Percentiles rank a stretch among this genome's conserved stretches.
These are phyloP conservation scores for Pseudofabraea citricarpa DNA, from an alignment of 2,329 filamentous ascomycete genomes.

Conservation along the genomic window DNA sequence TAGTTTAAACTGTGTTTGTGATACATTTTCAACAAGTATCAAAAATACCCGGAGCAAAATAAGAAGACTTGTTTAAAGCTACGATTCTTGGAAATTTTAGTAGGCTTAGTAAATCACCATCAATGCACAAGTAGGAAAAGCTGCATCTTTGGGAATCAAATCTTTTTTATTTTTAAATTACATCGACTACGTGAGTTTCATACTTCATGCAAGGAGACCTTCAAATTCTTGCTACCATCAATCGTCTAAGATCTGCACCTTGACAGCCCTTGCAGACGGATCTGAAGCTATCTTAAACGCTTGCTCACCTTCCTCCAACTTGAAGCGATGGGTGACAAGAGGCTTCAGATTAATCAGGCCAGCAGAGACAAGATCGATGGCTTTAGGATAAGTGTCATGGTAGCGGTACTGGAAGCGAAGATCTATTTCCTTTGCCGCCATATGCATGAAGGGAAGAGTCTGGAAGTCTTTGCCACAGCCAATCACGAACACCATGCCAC, in stretches of 20 bases:
- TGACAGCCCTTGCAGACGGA: conserved; percentile 88
- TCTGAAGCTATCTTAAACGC: conserved; percentile 95
- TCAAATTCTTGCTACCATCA: no score
- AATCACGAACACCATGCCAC: conserved; percentile 94
- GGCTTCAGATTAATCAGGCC: conserved; percentile 76
- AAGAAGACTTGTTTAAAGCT: no score
- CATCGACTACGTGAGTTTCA: no score
- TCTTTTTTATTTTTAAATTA: no score
- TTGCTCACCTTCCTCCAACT: conserved; percentile 78
- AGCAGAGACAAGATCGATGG: conserved; percentile 61
- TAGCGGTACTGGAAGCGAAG: conserved; percentile 97
- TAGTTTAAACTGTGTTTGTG: no score
- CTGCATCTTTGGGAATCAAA: no score
- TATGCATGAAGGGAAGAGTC: conserved; percentile 90
- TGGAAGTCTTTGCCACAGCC: conserved; percentile 95
- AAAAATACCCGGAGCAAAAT: no score
- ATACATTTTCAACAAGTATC: no score
- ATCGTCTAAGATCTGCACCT: conserved; percentile 68
- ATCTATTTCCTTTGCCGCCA: conserved; percentile 87
- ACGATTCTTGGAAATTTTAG: no score
- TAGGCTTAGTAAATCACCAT: no score
- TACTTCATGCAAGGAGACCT: no score
- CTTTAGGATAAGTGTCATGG: conserved; percentile 67
- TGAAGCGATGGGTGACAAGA: conserved; percentile 84
- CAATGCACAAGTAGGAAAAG: no score